phyloP scores from a whole-genome alignment of 75 land plant genomes.

The Picea glauca region DNA sequence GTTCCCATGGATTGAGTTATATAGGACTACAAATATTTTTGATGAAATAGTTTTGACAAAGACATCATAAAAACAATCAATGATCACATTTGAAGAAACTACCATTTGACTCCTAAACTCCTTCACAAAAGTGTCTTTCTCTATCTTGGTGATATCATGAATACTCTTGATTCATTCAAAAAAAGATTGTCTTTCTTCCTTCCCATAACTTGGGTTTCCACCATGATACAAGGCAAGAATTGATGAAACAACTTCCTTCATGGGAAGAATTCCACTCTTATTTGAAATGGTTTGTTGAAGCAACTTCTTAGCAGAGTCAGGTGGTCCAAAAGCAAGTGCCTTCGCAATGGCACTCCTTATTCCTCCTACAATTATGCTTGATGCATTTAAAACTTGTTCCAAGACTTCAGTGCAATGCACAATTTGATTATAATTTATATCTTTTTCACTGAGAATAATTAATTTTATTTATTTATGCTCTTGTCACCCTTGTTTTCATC shows the following conservation, averaged over 20 bases:
- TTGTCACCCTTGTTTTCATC: neutral
- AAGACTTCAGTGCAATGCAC: neutral
- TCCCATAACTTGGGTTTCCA: neutral
- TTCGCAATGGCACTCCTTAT: conserved; percentile 1
- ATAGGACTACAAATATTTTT: conserved; percentile 1
- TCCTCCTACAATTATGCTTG: neutral
- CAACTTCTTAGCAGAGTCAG: neutral
- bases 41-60: conserved; percentile 9
- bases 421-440: neutral
- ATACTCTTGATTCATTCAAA: neutral
- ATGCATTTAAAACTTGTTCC: neutral
- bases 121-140: neutral
- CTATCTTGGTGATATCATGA: neutral
- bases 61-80: conserved; percentile 7
- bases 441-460: neutral
- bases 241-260: conserved; percentile 9
- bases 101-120: neutral
- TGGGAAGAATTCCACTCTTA: neutral
- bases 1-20: conserved; percentile 17
- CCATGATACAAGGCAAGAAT: neutral
- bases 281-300: conserved; percentile 7
- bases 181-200: neutral
- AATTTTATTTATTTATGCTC: neutral
- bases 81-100: neutral
- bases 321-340: conserved; percentile 1